Percentiles rank a stretch among this genome's conserved stretches.
phyloP scores from a whole-genome alignment of 2,329 filamentous ascomycete genomes.

The Emmonsia crescens region DNA sequence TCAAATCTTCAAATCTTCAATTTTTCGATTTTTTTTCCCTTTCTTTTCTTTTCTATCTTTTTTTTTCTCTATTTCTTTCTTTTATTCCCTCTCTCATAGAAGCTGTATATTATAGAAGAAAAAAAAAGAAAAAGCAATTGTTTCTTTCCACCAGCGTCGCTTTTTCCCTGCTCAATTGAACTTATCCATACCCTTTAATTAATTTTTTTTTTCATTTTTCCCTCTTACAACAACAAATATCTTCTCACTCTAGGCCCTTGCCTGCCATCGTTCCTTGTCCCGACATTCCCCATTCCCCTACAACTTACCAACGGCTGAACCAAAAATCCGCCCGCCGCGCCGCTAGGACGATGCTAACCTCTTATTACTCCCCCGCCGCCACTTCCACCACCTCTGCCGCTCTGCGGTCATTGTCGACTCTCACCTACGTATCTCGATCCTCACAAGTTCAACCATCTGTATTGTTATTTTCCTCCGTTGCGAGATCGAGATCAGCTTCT shows the following conservation, averaged over 20 bases:
- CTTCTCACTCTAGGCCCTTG: neutral
- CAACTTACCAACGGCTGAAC: neutral
- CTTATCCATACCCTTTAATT: neutral
- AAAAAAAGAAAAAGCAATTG: neutral
- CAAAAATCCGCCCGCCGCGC: neutral
- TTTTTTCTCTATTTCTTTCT: neutral
- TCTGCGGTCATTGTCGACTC: slow-evolving; percentile 7
- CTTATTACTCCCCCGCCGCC: slow-evolving; percentile 6
- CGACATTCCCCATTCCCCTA: neutral
- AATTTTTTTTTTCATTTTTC: neutral
- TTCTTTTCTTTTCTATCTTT: neutral
- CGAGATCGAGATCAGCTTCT: slow-evolving; percentile 1
- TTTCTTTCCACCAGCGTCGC: neutral
- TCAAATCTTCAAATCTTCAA: neutral
- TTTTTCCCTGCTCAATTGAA: neutral
- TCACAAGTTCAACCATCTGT: neutral
- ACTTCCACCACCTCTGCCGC: slow-evolving; percentile 6
- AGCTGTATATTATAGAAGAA: slow-evolving; percentile 1
- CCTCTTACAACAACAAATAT: neutral
- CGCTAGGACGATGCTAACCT: slow-evolving; percentile 5
- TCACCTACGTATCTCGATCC: slow-evolving; percentile 8
- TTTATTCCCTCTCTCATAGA: neutral
- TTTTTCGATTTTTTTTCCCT: neutral
- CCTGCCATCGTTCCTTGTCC: neutral
- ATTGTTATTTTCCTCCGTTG: neutral